Conservation (phyloP, 768 basidiomycete species). For the Rhodocollybia butyracea region DNA sequence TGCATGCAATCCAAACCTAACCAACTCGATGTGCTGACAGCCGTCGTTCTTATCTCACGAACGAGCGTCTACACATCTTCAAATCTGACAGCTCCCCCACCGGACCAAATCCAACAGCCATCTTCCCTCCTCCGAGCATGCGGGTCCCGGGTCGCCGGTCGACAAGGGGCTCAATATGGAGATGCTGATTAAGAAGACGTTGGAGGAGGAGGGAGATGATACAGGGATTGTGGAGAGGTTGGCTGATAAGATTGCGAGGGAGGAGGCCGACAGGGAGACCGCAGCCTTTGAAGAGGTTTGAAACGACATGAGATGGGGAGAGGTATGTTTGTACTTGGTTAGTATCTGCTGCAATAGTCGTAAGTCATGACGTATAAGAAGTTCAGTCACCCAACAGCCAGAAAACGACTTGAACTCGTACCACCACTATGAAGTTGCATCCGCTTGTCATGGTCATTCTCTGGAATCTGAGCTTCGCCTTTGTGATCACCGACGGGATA, state of each 20-base stretch:
- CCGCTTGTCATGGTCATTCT: too few relatives aligned
- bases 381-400: too few relatives aligned
- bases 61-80: slow-evolving; percentile 71
- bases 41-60: slow-evolving; percentile 67
- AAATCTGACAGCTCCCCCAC: slow-evolving; percentile 20
- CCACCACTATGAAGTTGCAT: too few relatives aligned
- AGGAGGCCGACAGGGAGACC: slow-evolving; percentile 43
- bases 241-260: slow-evolving; percentile 59
- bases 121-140: slow-evolving; percentile 65
- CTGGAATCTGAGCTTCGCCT: too few relatives aligned
- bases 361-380: too few relatives aligned
- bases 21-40: slow-evolving; percentile 27
- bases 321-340: too few relatives aligned
- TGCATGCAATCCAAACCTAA: background rate
- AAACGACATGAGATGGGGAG: slow-evolving; percentile 35
- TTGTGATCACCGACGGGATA: too few relatives aligned
- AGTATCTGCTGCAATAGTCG: too few relatives aligned
- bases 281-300: slow-evolving; percentile 59
- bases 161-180: slow-evolving; percentile 59
- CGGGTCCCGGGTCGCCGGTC: slow-evolving; percentile 29
- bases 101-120: slow-evolving; percentile 25
- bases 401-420: too few relatives aligned
- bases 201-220: slow-evolving; percentile 57
- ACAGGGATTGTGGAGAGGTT: slow-evolving; percentile 55
- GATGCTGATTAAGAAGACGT: slow-evolving; percentile 55